Evolutionary conservation across 176 grass and related monocot species (phyloP), one percentile per base, ranked within the genome.

Genomic region (Typha latifolia): DNA sequence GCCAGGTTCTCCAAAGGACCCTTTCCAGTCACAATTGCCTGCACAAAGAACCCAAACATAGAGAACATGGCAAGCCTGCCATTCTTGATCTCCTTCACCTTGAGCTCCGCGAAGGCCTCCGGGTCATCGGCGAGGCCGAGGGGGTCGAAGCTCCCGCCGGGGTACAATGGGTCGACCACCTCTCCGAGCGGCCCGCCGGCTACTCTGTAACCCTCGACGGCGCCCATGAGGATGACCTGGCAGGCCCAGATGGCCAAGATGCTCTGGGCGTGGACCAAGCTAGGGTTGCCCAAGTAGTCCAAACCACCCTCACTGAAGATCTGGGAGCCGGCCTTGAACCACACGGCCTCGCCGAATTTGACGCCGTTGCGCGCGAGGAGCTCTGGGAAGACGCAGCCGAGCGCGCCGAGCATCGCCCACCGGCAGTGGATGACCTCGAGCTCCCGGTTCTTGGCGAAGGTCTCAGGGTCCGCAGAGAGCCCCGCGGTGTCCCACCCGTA

Each of bases 51-150:
- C 2, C 87, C 87, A 32, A 90, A 90, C 87, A 90, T 90, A 53
- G 87, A 90, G 73, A 90, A 90, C 87, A 90, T 85, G 31, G 87
- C 87, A 31, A 85, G 74, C 12, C 87, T 62, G 0, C 79, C 87
- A n/a, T 90, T 90, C 87, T 90, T 90, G 71, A 90, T 32, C 75
- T 90, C 87, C 79, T 90, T 90, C 73, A 90, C 86, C 82, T 90
- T 90, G 14, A 90, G 77, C 61, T 90, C 87, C 0, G 82, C 75
- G 26, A 90, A 90, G 0, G 82, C 87, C 64, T 90, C 87, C 0
- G 87, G 87, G 68, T 90, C 87, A 2, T 90, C 82, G 8, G 87
- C 87, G 1, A 90, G 72, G 4, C 82, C 87, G 1, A 85, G 73
- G 0, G 82, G 87, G 64, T 90, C 87, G 22, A 85, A 82, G 71